Percentiles rank a stretch among this genome's conserved stretches.
phyloP scores from a whole-genome alignment of 371 early-diverging fungal genomes.

The Mortierella sp. region DNA sequence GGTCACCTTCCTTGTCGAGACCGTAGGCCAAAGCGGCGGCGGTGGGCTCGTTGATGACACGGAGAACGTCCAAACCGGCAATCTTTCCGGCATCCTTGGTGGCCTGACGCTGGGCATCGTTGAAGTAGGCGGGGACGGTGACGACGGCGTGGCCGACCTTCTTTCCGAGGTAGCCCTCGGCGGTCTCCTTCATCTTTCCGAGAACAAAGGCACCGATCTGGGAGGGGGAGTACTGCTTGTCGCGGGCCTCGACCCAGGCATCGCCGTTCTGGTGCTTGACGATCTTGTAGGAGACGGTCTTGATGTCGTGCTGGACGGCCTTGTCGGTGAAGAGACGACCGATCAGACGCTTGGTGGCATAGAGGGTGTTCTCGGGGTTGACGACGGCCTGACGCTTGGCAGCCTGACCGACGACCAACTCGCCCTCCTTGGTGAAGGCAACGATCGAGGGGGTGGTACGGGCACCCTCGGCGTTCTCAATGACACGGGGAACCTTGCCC shows the following conservation, averaged over 20 bases:
- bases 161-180: constrained; percentile 91
- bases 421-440: constrained; percentile 93
- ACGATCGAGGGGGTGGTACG: constrained; percentile 99
- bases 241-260: constrained; percentile 96
- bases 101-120: constrained; percentile 98
- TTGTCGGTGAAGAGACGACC: constrained; percentile 93
- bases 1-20: constrained; percentile 93
- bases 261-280: constrained; percentile 94
- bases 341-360: constrained; percentile 97
- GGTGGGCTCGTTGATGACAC: constrained; percentile 99
- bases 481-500: constrained; percentile 96
- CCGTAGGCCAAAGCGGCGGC: constrained; percentile 99
- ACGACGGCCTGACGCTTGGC: constrained; percentile 98
- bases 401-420: constrained; percentile 95
- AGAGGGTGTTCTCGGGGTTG: constrained; percentile 96
- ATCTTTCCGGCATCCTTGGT: constrained; percentile 99
- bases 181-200: constrained; percentile 96
- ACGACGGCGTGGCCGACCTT: constrained; percentile 93
- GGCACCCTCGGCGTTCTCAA: constrained; percentile 97
- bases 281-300: constrained; percentile 93
- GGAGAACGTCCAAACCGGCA: constrained; percentile 96
- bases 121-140: constrained; percentile 93
- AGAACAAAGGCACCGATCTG: constrained; percentile 97
- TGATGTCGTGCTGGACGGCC: constrained; percentile 89
- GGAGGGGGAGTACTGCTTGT: constrained; percentile 96